Evolutionary conservation across 305 asterid genomes (phyloP).

Genomic region (Salvia sclarea): DNA sequence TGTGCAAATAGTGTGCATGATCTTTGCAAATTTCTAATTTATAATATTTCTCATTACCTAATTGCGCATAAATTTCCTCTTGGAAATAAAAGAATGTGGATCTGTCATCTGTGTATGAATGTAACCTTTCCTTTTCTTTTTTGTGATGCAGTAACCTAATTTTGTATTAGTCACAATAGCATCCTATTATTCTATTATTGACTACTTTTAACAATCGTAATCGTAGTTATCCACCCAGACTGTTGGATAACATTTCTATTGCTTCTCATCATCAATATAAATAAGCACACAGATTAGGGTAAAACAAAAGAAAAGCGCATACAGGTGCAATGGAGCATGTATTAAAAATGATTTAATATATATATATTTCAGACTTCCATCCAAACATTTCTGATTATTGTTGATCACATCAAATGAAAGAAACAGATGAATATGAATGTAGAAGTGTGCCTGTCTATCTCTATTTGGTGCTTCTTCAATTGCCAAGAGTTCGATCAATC

Average conservation of each 20-base stretch:
- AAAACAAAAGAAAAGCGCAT: background rate
- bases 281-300: background rate
- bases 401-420: background rate
- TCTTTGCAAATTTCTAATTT: background rate
- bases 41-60: background rate
- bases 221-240: background rate
- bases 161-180: too few relatives aligned
- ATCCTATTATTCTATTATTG: background rate
- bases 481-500: conserved; percentile 2
- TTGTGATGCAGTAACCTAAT: too few relatives aligned
- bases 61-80: background rate
- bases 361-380: background rate
- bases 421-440: background rate
- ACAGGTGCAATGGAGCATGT: background rate
- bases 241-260: background rate
- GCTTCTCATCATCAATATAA: background rate
- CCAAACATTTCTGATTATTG: background rate
- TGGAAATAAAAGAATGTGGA: too few relatives aligned
- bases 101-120: too few relatives aligned
- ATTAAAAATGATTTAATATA: background rate
- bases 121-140: too few relatives aligned
- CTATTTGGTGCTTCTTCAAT: background rate
- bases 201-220: background rate
- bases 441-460: background rate
- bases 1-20: background rate